Evolutionary conservation across 352 stramenopile genomes (phyloP), one percentile per base, ranked within the genome.

Genomic region (Lagenidium giganteum): DNA sequence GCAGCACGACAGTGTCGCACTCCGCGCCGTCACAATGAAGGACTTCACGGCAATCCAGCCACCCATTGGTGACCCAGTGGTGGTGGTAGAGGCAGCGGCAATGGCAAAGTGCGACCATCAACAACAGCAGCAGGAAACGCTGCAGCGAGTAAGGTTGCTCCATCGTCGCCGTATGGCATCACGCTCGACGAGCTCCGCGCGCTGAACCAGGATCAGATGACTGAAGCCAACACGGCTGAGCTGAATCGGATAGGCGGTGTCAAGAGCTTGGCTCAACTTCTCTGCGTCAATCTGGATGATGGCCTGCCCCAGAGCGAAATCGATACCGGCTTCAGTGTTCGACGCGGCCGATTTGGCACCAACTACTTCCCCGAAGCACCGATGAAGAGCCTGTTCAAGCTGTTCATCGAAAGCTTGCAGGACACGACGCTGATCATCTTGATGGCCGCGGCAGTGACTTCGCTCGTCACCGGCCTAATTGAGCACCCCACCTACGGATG

Each of bases 391-490:
- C 60, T 93, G 31, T 35, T 94, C 5, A 57, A 65, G 8, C 69
- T 96, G 6, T 95, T 95, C 37, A 57, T 91, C 25, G 86, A 95
- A 52, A 89, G 67, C 36, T 80, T 96, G 11, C 78, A 95, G 41
- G 87, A 96, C 61, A 92, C 83, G 31, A 96, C 86, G 12, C 47
- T 96, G 14, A 86, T 96, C 42, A 92, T 96, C 28, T 58, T 96
- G 20, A 94, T 95, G 38, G 70, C 87, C 11, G 82, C 83, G 5
- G 76, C 86, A 3, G 67, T 95, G 21, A 82, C 89, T 11, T 96
- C 87, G 20, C 65, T 95, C 22, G 75, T 88, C 5, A 87, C 78
- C 1, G 77, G 75, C 2, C 82, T 85, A 43, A 73, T 90, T 41
- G 80, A 93, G 41, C 65, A 93, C 42, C 77, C 77, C 2, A 54